Evolutionary conservation across 305 asterid species (phyloP), one percentile per base, ranked within the genome.

Genomic region (Fraxinus dipetala): DNA sequence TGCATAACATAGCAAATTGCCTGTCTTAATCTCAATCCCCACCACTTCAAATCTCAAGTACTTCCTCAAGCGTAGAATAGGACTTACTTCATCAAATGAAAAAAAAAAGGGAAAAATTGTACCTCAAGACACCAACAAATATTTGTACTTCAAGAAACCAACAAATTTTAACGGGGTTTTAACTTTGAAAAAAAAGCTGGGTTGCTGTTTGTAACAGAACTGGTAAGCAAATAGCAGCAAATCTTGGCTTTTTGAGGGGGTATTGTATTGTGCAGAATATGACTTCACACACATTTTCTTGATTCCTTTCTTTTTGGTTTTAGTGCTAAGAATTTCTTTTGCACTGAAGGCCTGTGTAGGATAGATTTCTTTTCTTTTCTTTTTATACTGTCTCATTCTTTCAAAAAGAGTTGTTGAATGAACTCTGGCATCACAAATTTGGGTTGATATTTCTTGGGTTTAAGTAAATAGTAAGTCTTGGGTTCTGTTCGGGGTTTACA

Each of bases 151-250:
- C 22, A 35, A 73, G 26, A 16, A 14, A 73, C 31, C 30, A 43
- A 70, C 18, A 67, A 76, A 32, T 74, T 81, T 63, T 43, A 48
- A 80, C 69, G 70, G 80, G 76, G 72, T 77, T 77, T 69, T 31
- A 38, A 67, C 79, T 83, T 81, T 61, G 89, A 43, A 69, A 31
- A 77, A 80, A 84, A 81, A 83, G 83, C 85, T 83, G 84, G 77
- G 77, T 54, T 76, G 89, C 91, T 72, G 78, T 61, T 90, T 88
- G 86, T 63, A 86, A 79, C 88, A 84, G 83, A 85, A 88, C 90
- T 38, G 89, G 94, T 86, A 78, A 83, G 89, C 87, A 85, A 79
- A 77, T 79, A 81, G 78, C 81, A 48, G 83, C 86, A 88, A 89
- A 83, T 80, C 85, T 83, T 80, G 78, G 81, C 83, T 82, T 90